Conservation (phyloP, 2,329 filamentous ascomycete species). For the Cytospora mali region DNA sequence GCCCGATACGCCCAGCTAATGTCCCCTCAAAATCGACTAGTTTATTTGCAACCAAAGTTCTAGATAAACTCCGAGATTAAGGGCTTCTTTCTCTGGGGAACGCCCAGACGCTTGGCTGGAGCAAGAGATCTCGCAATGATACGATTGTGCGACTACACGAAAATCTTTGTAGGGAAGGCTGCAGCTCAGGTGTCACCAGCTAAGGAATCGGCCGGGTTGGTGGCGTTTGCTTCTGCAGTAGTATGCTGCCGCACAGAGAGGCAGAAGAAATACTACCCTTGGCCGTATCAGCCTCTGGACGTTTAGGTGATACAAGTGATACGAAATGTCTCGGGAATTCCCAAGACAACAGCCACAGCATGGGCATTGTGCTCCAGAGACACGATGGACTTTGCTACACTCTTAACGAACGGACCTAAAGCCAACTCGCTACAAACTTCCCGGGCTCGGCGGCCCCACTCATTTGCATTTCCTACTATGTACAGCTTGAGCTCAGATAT, state of each 20-base stretch:
- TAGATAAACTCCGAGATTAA: background rate
- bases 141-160: slow-evolving; percentile 1
- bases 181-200: background rate
- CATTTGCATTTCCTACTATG: too few relatives aligned
- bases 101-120: background rate
- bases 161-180: background rate
- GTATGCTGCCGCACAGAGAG: background rate
- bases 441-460: slow-evolving; percentile 3
- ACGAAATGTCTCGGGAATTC: slow-evolving; percentile 3
- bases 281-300: slow-evolving; percentile 5
- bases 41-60: background rate
- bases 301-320: background rate
- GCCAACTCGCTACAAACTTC: background rate
- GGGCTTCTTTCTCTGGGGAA: background rate
- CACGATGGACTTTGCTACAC: background rate
- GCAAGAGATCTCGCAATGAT: background rate
- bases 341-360: background rate
- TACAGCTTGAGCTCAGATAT: too few relatives aligned
- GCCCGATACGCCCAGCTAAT: background rate
- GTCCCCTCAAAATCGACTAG: background rate
- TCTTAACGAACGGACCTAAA: background rate
- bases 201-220: background rate
- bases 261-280: background rate
- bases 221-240: too few relatives aligned
- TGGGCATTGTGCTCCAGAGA: background rate